Evolutionary conservation across 2,329 filamentous ascomycete genomes (phyloP).

Genomic region (Botryotinia convoluta): DNA sequence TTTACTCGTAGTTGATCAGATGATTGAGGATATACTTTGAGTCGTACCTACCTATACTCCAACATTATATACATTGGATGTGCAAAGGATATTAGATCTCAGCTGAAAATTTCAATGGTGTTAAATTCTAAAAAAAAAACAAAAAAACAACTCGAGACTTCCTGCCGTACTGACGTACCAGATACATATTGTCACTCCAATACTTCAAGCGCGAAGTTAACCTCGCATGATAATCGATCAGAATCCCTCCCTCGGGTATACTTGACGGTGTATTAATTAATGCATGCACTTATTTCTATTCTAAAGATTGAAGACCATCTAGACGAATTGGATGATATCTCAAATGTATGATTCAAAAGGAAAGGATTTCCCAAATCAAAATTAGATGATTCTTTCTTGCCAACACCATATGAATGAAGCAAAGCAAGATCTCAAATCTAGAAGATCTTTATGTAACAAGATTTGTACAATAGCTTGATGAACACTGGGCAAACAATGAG

Average conservation of each 20-base stretch:
- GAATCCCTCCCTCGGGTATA: background rate
- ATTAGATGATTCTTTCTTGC: background rate
- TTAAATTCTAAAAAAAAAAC: background rate
- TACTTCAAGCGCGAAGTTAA: background rate
- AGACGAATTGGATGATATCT: background rate
- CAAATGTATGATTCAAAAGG: background rate
- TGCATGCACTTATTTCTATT: background rate
- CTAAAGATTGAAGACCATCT: background rate
- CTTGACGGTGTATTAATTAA: background rate
- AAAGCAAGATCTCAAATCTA: background rate
- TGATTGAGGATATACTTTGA: background rate
- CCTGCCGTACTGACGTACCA: background rate
- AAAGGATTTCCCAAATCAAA: background rate
- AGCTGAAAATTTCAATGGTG: background rate
- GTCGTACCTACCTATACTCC: background rate
- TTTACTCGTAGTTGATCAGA: background rate
- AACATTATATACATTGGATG: background rate
- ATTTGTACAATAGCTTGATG: background rate
- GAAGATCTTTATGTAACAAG: background rate
- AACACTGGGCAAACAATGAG: background rate
- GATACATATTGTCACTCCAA: background rate
- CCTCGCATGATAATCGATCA: background rate
- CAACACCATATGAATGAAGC: background rate
- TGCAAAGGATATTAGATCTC: background rate
- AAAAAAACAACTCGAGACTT: background rate